Evolutionary conservation across 1,139 yeast species (phyloP).

Genomic region (Saccharomycopsis hybrid): DNA sequence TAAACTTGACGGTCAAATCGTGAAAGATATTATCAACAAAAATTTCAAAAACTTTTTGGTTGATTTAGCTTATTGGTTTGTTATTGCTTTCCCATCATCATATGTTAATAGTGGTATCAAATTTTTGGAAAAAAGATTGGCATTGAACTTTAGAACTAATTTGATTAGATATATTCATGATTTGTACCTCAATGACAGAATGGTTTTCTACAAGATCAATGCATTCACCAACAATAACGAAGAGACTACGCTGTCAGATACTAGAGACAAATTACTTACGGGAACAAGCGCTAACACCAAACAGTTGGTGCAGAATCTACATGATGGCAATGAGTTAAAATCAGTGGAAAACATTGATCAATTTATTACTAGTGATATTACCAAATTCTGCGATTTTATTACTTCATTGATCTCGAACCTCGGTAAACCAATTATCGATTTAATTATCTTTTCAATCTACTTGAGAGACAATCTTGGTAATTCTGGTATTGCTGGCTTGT

Average conservation of each 20-base stretch:
- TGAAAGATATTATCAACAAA: constrained; percentile 80
- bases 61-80: constrained; percentile 80
- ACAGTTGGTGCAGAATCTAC: background rate
- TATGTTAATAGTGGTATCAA: constrained; percentile 90
- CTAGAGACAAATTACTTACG: constrained; percentile 24
- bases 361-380: constrained; percentile 80
- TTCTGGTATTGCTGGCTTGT: constrained; percentile 75
- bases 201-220: constrained; percentile 71
- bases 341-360: constrained; percentile 44
- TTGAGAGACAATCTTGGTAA: constrained; percentile 81
- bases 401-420: constrained; percentile 80
- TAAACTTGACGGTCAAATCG: constrained; percentile 86
- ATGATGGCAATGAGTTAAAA: background rate
- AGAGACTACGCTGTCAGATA: background rate
- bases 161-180: constrained; percentile 86
- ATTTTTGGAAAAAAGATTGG: constrained; percentile 67
- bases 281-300: background rate
- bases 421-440: constrained; percentile 88
- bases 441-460: constrained; percentile 81
- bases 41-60: constrained; percentile 68
- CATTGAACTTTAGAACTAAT: constrained; percentile 80
- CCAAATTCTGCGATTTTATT: constrained; percentile 75
- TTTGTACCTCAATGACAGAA: constrained; percentile 70
- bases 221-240: constrained; percentile 24
- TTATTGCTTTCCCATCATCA: constrained; percentile 89